Evolutionary conservation across 202 grass and related monocot species (phyloP).

Genomic region (Bolboschoenoplectus hybrid): DNA sequence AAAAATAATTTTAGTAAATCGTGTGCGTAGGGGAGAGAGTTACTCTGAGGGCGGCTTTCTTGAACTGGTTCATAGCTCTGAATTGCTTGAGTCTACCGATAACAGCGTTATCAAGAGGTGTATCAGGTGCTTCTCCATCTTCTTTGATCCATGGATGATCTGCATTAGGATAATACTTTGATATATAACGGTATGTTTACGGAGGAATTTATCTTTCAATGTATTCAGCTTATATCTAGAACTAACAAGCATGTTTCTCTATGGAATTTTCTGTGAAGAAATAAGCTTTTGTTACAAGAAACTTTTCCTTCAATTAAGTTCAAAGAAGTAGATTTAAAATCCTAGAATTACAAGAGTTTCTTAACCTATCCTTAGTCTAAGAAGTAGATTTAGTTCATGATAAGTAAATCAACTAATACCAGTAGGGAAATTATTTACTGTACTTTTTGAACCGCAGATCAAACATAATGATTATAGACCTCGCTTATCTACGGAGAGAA

Average conservation of each 20-base stretch:
- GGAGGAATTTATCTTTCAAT: not conserved
- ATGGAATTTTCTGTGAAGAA: not conserved
- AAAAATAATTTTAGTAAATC: not conserved
- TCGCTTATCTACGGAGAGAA: too few relatives aligned
- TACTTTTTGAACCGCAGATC: not conserved
- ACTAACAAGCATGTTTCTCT: not conserved
- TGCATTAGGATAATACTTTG: slow-evolving; percentile 27
- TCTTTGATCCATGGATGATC: slow-evolving; percentile 95
- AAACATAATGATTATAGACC: too few relatives aligned
- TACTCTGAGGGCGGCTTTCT: slow-evolving; percentile 79
- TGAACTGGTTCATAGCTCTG: slow-evolving; percentile 80
- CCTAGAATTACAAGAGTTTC: too few relatives aligned
- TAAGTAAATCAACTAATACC: not conserved
- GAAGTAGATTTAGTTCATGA: not conserved
- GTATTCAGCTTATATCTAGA: not conserved
- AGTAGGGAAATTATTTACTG: not conserved
- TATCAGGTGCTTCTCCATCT: slow-evolving; percentile 76
- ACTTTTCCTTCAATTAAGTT: not conserved
- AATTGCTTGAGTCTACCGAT: slow-evolving; percentile 76
- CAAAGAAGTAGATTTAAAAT: slow-evolving; percentile 1
- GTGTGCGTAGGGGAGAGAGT: slow-evolving; percentile 4
- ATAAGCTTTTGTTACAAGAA: not conserved
- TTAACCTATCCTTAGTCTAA: not conserved
- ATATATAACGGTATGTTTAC: not conserved
- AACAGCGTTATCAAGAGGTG: slow-evolving; percentile 71